Evolutionary conservation across 2,329 filamentous ascomycete genomes (phyloP), one percentile per base, ranked within the genome.

Genomic region (Tolypocladium tundrense): DNA sequence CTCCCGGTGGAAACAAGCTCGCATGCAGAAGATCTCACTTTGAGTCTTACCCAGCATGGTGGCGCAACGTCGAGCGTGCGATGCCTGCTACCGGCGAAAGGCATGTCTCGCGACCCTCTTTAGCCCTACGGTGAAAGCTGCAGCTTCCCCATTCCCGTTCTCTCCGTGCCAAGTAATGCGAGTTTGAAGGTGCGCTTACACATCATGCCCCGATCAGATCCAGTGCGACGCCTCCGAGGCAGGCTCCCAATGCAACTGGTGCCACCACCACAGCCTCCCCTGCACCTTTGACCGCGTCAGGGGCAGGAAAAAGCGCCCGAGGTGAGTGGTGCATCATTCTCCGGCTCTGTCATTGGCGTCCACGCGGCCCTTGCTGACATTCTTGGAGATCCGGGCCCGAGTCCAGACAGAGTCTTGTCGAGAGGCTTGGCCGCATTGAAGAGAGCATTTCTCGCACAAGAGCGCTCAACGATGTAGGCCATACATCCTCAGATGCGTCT

Each of bases 41-140:
- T n/a, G 31, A 55, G 27, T 4, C n/a, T 31, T 7, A 33, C 6
- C 27, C 16, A n/a, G n/a, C 9, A 64, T 64, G 63, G 57, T 56
- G 39, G 58, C 39, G 24, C 57, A 59, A 45, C 55, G 61, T 42
- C 61, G 64, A 57, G 77, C 78, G 14, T 80, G 77, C 62, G 78
- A 80, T 62, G 74, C 77, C 19, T 80, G 78, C 61, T 76, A 78
- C 63, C 73, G 69, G 62, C 69, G 75, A 64, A 80, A 80, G 75
- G 77, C 76, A 69, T 41, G 60, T 40, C 31, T 13, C 9, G 8
- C 27, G 13, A 51, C 48, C 16, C 16, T 16, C 7, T 50, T 24
- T 10, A 10, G 4, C n/a, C 21, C 10, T n/a, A 9, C 42, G 27
- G 45, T 50, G 45, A n/a, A 16, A 33, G 41, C n/a, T 54, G 57